Evolutionary conservation across 352 stramenopile species (phyloP).

Genomic region (Globisporangium canariense): DNA sequence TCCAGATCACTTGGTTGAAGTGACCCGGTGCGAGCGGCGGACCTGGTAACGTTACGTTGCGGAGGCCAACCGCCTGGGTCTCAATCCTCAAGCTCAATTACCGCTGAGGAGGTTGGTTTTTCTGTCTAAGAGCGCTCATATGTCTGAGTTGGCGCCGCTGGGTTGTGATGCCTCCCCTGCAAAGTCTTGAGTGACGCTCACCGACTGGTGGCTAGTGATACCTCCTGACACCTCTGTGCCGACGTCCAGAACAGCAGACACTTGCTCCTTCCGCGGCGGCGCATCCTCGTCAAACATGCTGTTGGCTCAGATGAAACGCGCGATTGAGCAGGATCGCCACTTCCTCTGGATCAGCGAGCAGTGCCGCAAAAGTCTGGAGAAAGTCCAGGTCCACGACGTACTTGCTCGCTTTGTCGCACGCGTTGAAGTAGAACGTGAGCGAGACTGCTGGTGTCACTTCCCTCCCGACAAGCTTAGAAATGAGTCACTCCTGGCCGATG

Average conservation of each 20-base stretch:
- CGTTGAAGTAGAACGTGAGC: conserved; percentile 26
- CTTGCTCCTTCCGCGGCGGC: neutral
- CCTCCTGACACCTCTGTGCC: neutral
- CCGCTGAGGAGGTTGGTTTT: neutral
- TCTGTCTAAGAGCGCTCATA: neutral
- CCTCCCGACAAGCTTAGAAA: conserved; percentile 21
- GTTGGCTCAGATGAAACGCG: conserved; percentile 27
- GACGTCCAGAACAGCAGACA: neutral
- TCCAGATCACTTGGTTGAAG: neutral
- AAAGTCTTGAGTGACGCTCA: neutral
- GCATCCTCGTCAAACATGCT: conserved; percentile 21
- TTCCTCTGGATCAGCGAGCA: conserved; percentile 19
- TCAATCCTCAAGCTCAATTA: neutral
- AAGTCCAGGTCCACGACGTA: conserved; percentile 29
- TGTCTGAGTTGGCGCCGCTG: neutral
- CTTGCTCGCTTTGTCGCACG: conserved; percentile 12
- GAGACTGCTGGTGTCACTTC: conserved; percentile 11
- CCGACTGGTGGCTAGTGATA: neutral
- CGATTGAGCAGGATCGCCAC: conserved; percentile 15
- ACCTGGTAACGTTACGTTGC: neutral
- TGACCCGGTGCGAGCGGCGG: neutral
- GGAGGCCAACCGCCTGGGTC: neutral
- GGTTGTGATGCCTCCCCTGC: too few species aligned
- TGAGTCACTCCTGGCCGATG: conserved; percentile 21
- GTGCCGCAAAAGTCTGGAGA: conserved; percentile 15